Evolutionary conservation across 1,284 basidiomycete genomes (phyloP), one percentile per base, ranked within the genome.

Genomic region (Albatrellus sp.): DNA sequence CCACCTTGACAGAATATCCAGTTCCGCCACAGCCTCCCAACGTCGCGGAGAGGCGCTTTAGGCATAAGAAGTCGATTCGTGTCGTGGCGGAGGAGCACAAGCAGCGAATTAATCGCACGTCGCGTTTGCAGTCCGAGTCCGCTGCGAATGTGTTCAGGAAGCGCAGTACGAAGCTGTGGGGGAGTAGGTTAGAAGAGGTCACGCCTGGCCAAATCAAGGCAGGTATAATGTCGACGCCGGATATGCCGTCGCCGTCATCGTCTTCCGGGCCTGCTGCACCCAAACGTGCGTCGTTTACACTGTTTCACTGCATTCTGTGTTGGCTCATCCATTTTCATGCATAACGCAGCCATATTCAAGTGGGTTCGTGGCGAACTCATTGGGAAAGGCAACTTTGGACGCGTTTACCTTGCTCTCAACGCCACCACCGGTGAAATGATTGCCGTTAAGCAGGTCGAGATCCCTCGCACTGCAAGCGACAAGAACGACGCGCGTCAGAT

Each of bases 381-480:
- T 52, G 96, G 96, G 36, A 91, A 89, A 57, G 96, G 96, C 19
- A 96, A 92, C 3, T 99, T 93, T 57, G 94, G 94, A 6, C 79
- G 88, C 42, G 96, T 98, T 28, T 98, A 97, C 58, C 78, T 98
- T 41, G 96, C 91, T 14, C 69, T 98, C 50, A 98, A 98, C 61
- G 90, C 89, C n/a, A 94, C 90, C 1, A 97, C 93, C 0, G 94
- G 94, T 46, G 94, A 98, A 63, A 94, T 98, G 88, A 93, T 98
- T 55, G 96, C 96, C 6, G 96, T 99, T 53, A 99, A 99, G 65
- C 96, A 99, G 65, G 96, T 99, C 41, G 94, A 98, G 62, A 74
- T 94, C 47, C 93, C 94, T 1, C 79, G 80, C 42, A 94, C 91
- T 1, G 79, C 82, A 11, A 87, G 83, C 54, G 94, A 98, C 65